These are phyloP conservation scores for Cladorrhinum sp. DNA, from an alignment of 2,329 filamentous ascomycete species.

Conservation along the genomic window DNA sequence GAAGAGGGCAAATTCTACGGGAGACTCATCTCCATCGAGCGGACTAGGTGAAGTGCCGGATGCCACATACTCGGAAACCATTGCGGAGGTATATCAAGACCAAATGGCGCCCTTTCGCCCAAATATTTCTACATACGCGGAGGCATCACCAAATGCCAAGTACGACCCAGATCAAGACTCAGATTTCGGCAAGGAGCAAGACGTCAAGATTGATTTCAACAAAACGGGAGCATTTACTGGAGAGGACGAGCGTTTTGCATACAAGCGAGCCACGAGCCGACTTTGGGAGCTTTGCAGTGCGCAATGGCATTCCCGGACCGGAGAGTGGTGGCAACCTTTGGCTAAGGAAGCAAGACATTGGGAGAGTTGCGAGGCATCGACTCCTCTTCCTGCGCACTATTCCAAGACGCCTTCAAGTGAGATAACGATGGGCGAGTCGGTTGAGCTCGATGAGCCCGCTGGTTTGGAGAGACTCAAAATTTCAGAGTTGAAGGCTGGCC, in stretches of 20 bases:
- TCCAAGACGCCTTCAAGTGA: slow-evolving; percentile 29
- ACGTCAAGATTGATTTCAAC: slow-evolving; percentile 58
- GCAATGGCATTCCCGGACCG: slow-evolving; percentile 65
- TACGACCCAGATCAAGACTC: slow-evolving; percentile 59
- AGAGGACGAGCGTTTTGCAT: slow-evolving; percentile 79
- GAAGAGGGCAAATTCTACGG: not conserved
- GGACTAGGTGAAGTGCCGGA: slow-evolving; percentile 31
- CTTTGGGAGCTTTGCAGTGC: slow-evolving; percentile 78
- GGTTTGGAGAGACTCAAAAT: slow-evolving; percentile 39
- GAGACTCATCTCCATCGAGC: not conserved
- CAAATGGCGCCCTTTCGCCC: slow-evolving; percentile 73
- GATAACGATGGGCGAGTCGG: slow-evolving; percentile 39
- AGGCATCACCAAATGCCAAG: slow-evolving; percentile 40
- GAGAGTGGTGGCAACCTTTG: slow-evolving; percentile 68
- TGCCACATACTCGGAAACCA: slow-evolving; percentile 44
- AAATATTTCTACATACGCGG: slow-evolving; percentile 65
- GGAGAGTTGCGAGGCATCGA: slow-evolving; percentile 26
- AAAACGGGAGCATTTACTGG: slow-evolving; percentile 69
- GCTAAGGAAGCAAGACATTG: slow-evolving; percentile 54
- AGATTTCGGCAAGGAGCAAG: slow-evolving; percentile 45
- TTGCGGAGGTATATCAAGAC: slow-evolving; percentile 70
- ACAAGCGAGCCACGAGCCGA: slow-evolving; percentile 72
- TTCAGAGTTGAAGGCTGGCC: slow-evolving; percentile 26
- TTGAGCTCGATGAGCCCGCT: slow-evolving; percentile 43
- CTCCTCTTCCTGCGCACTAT: slow-evolving; percentile 19